Evolutionary conservation across 495 filamentous ascomycete genomes (phyloP).

Genomic region (Penicillium nucicola): DNA sequence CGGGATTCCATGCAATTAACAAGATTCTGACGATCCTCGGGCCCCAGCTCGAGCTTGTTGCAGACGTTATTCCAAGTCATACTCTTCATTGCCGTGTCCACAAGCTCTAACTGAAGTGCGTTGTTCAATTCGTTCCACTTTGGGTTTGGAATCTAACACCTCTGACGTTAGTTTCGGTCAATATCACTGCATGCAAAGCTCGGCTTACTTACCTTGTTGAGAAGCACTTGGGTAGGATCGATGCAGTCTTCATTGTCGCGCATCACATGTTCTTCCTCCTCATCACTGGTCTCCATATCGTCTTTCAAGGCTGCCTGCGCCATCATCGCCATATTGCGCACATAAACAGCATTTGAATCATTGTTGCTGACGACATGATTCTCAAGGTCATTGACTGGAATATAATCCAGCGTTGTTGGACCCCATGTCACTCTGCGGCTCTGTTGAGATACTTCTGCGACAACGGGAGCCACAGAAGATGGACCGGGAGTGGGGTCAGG

Average conservation of each 20-base stretch:
- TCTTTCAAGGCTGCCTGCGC: constrained; percentile 3
- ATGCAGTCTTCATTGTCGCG: constrained; percentile 17
- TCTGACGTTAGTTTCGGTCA: background rate
- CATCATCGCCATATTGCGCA: constrained; percentile 34
- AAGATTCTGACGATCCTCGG: constrained; percentile 16
- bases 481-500: no score
- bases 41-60: constrained; percentile 24
- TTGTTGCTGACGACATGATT: constrained; percentile 34
- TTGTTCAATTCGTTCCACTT: constrained; percentile 34
- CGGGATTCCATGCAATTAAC: constrained; percentile 12
- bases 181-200: background rate
- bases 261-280: constrained; percentile 11
- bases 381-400: constrained; percentile 19
- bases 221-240: constrained; percentile 5
- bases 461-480: no score
- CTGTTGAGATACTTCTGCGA: no score
- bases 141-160: constrained; percentile 10
- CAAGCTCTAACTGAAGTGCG: constrained; percentile 35
- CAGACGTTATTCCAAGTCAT: constrained; percentile 13
- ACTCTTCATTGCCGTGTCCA: constrained; percentile 26
- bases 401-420: background rate
- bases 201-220: constrained; percentile 9
- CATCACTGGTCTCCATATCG: background rate
- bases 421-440: no score
- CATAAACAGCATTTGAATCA: constrained; percentile 31